Conservation (phyloP, 2,329 filamentous ascomycete species). For the Ophiosphaerella narmari region DNA sequence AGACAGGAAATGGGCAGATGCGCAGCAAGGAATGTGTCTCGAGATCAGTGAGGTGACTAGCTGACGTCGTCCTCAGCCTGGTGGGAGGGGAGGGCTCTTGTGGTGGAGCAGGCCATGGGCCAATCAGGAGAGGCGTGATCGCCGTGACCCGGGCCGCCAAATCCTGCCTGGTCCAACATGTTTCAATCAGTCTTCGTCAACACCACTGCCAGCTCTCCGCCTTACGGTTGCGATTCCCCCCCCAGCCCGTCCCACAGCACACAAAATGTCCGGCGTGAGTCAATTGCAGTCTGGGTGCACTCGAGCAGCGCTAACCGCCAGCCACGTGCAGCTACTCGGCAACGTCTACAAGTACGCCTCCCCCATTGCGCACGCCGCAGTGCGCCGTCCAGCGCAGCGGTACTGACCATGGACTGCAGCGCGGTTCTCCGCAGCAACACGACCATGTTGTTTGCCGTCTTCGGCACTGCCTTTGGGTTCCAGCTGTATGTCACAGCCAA, state of each 20-base stretch:
- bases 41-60: background rate
- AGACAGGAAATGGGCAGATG: background rate
- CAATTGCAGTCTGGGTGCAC: slow-evolving; percentile 25
- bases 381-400: slow-evolving; percentile 3
- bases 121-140: slow-evolving; percentile 34
- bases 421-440: slow-evolving; percentile 84
- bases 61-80: no score
- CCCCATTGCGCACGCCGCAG: slow-evolving; percentile 19
- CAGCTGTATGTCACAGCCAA: slow-evolving; percentile 73
- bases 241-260: slow-evolving; percentile 22
- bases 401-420: slow-evolving; percentile 58
- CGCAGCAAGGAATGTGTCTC: background rate
- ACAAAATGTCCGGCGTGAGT: slow-evolving; percentile 66
- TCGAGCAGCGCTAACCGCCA: slow-evolving; percentile 28
- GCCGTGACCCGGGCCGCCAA: slow-evolving; percentile 25
- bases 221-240: slow-evolving; percentile 26
- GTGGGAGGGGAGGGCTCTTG: slow-evolving; percentile 9
- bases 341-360: slow-evolving; percentile 59
- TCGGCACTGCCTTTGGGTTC: slow-evolving; percentile 84
- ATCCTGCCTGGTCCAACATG: slow-evolving; percentile 29
- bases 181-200: slow-evolving; percentile 14
- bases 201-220: slow-evolving; percentile 32
- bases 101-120: slow-evolving; percentile 17
- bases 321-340: slow-evolving; percentile 52
- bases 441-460: slow-evolving; percentile 85